Evolutionary conservation across 352 stramenopile species (phyloP), one percentile per base, ranked within the genome.

Genomic region (Phytophthora ohioensis): DNA sequence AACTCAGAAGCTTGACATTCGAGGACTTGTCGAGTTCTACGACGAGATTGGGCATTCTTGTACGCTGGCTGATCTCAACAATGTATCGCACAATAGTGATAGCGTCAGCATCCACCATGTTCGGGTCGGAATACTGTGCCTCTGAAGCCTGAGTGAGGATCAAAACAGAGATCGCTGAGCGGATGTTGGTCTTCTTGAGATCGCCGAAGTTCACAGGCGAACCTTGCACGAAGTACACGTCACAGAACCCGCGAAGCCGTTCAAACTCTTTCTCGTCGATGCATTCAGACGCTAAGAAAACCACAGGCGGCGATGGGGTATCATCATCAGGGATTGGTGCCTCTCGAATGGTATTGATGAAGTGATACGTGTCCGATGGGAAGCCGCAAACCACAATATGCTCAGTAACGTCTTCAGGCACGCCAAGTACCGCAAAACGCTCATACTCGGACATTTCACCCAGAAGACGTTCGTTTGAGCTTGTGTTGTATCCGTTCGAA

Each of bases 41-140:
- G 0, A 94, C 79, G 17, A 94, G 65, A 45, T 93, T 94, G 2
- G 82, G 85, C 76, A 91, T 90, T 21, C 62, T 58, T 5, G 76
- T 80, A 27, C 79, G 82, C 59, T 91, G 84, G 35, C 79, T 91
- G 58, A 91, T 92, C 77, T 94, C 87, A 12, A 94, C 79, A 27
- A 94, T 94, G 57, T 91, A 93, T 1, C 85, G 84, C 64, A 94
- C 74, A 34, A 84, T 91, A 5, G 87, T 94, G 66, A 94, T 94
- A 9, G 87, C 87, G 53, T 94, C 82, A 5, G 87, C 85, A 46
- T 94, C 87, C 5, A 94, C 76, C 87, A 94, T 94, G 54, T 94
- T 94, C 5, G 83, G 79, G 47, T 94, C 87, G 0, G 85, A 78
- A 58, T 91, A 94, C 45, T 73, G 66, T 7, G 75, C 76, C 45